Percentiles rank a stretch among this genome's conserved stretches.
These are phyloP conservation scores for Blastobotrys serpentis DNA, from an alignment of 1,139 yeast genomes.

Conservation along the genomic window DNA sequence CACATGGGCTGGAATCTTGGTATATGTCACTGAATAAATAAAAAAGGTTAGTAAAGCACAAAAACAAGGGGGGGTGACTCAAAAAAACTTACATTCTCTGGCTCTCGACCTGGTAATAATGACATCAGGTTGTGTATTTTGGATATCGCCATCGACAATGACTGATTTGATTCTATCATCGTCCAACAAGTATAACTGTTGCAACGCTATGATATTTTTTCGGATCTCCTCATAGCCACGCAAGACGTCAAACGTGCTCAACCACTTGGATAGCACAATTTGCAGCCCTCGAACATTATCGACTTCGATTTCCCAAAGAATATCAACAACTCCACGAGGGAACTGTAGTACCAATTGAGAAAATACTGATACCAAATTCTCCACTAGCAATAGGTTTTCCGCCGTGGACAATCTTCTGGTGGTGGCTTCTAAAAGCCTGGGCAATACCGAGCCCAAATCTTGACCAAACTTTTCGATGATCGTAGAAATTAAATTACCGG, in stretches of 20 bases:
- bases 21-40: slow-evolving; percentile 45
- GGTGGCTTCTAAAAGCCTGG: slow-evolving; percentile 69
- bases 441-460: slow-evolving; percentile 52
- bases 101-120: slow-evolving; percentile 87
- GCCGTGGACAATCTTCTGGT: slow-evolving; percentile 64
- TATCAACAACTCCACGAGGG: slow-evolving; percentile 59
- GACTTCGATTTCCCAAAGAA: slow-evolving; percentile 49
- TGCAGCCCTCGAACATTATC: slow-evolving; percentile 43
- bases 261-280: slow-evolving; percentile 70
- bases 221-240: slow-evolving; percentile 75
- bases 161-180: slow-evolving; percentile 54
- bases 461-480: slow-evolving; percentile 59
- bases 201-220: slow-evolving; percentile 69
- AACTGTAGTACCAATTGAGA: slow-evolving; percentile 67
- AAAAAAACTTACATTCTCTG: slow-evolving; percentile 44
- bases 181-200: slow-evolving; percentile 57
- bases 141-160: slow-evolving; percentile 72
- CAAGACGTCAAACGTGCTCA: slow-evolving; percentile 74
- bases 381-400: slow-evolving; percentile 67
- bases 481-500: slow-evolving; percentile 43
- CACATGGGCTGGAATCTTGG: slow-evolving; percentile 64
- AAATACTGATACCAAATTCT: slow-evolving; percentile 72
- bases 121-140: slow-evolving; percentile 58
- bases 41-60: slow-evolving; percentile 45
- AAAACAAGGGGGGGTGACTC: too few species aligned